phyloP scores from a whole-genome alignment of 2,329 filamentous ascomycete genomes.

The Fusarium concolor region DNA sequence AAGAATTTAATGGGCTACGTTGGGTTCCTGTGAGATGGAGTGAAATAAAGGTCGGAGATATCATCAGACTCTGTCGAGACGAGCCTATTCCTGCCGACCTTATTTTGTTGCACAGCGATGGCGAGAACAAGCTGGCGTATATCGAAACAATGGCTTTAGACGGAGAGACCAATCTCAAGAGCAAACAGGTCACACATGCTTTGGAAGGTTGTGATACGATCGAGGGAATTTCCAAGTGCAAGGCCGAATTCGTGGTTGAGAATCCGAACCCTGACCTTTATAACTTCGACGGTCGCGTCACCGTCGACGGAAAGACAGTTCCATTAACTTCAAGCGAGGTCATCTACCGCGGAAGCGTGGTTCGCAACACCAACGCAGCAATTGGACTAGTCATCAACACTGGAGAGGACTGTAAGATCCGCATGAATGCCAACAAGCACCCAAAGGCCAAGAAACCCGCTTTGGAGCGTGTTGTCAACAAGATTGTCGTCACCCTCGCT shows the following conservation, averaged over 20 bases:
- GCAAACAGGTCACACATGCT: conserved; percentile 74
- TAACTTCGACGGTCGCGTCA: conserved; percentile 78
- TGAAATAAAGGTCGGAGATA: conserved; percentile 62
- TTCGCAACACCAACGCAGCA: conserved; percentile 81
- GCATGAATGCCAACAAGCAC: conserved; percentile 92
- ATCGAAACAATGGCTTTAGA: conserved; percentile 88
- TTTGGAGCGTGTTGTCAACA: conserved; percentile 81
- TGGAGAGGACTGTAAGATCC: conserved; percentile 90
- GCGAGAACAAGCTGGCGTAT: conserved; percentile 83
- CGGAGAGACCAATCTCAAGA: conserved; percentile 85
- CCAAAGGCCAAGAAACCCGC: conserved; percentile 85
- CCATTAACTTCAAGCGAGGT: conserved; percentile 86
- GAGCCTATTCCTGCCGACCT: conserved; percentile 87
- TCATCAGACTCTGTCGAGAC: conserved; percentile 69
- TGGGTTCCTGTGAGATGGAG: conserved; percentile 64
- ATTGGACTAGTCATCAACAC: conserved; percentile 88
- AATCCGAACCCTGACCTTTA: conserved; percentile 84
- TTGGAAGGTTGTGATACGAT: conserved; percentile 69
- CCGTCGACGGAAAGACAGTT: conserved; percentile 65
- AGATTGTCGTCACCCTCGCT: conserved; percentile 83
- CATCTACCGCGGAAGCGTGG: conserved; percentile 84
- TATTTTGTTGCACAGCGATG: conserved; percentile 79
- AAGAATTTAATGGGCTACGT: conserved; percentile 69
- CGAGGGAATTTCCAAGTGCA: conserved; percentile 63
- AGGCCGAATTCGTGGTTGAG: conserved; percentile 76